These are phyloP conservation scores for Tetrapisispora phaffii DNA, from an alignment of 805 yeast genomes.

Conservation along the genomic window DNA sequence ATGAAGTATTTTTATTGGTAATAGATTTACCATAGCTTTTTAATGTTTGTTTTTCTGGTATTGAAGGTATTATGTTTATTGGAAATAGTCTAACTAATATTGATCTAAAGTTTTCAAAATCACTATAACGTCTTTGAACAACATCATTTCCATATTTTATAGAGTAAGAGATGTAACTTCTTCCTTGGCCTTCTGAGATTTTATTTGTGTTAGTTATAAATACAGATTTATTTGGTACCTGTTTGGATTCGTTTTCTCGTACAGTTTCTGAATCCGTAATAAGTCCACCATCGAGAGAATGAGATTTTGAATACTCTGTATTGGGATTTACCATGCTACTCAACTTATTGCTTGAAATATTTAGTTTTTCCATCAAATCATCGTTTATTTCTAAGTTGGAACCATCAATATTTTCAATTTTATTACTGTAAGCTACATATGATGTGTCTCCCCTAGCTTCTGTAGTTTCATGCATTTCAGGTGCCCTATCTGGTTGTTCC, in stretches of 20 bases:
- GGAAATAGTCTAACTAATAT: conserved; percentile 69
- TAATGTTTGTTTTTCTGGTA: conserved; percentile 68
- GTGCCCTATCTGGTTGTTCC: no score
- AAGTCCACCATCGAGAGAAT: not conserved
- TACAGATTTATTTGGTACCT: not conserved
- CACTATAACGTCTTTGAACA: conserved; percentile 79
- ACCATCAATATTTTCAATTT: no score
- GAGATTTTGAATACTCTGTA: conserved; percentile 4
- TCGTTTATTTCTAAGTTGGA: conserved; percentile 9
- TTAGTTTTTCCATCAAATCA: not conserved
- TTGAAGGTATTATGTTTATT: conserved; percentile 76
- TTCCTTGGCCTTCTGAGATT: conserved; percentile 27
- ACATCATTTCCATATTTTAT: conserved; percentile 45
- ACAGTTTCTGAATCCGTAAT: no score
- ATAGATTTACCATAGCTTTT: conserved; percentile 26
- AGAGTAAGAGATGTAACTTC: conserved; percentile 55
- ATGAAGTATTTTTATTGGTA: conserved; percentile 22
- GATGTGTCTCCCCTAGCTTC: no score
- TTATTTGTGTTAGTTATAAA: conserved; percentile 24
- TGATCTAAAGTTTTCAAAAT: conserved; percentile 73
- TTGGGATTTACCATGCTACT: conserved; percentile 10
- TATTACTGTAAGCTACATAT: no score
- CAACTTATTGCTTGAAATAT: not conserved
- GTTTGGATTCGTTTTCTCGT: not conserved
- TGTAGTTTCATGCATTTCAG: no score